Percentiles rank a stretch among this genome's conserved stretches.
Conservation (phyloP, 139 green algal genomes). For the Raphidocelis subcapitata region DNA sequence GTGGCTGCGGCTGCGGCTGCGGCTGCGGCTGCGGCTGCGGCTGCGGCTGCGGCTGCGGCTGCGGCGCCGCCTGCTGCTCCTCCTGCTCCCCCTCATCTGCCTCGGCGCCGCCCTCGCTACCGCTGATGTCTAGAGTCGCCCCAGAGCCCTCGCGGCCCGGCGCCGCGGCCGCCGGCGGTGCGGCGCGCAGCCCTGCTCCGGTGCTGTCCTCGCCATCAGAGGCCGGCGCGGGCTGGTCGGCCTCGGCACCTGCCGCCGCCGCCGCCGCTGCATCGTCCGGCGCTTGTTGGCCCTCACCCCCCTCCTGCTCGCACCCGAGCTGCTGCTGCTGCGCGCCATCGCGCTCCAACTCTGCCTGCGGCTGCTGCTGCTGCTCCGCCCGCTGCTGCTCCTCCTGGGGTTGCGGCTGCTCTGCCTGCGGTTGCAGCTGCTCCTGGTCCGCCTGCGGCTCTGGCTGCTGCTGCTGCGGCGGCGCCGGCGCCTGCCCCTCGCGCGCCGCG, state of each 20-base stretch:
- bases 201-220: no score
- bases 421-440: constrained; percentile 2
- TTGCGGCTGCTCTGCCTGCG: constrained; percentile 5
- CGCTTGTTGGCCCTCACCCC: background rate
- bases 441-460: background rate
- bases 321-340: background rate
- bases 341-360: background rate
- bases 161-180: no score
- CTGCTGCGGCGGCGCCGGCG: background rate
- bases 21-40: no score
- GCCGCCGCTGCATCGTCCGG: background rate
- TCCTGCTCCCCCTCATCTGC: no score
- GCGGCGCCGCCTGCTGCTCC: no score
- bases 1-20: no score
- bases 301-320: background rate
- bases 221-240: no score
- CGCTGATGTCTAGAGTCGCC: no score
- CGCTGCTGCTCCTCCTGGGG: constrained; percentile 9
- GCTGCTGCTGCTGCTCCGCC: background rate
- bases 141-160: no score
- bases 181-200: no score
- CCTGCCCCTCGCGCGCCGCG: background rate
- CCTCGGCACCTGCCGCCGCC: constrained; percentile 6
- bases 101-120: no score
- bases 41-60: no score